Evolutionary conservation across 2,329 filamentous ascomycete species (phyloP), one percentile per base, ranked within the genome.

Genomic region (Scedosporium apiospermum): DNA sequence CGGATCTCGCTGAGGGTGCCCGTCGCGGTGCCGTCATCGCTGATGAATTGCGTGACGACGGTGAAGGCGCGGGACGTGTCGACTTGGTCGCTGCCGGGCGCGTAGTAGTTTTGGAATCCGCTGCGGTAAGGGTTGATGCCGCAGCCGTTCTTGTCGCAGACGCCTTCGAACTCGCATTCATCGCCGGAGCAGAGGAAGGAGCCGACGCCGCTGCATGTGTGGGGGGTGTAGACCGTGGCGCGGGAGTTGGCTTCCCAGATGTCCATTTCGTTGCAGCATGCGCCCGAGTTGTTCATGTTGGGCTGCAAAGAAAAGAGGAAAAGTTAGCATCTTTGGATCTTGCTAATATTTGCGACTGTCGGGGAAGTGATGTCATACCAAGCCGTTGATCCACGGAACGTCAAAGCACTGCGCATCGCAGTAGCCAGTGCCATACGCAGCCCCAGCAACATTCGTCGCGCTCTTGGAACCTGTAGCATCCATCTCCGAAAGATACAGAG

Each of bases 381-480:
- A 68, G 27, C 81, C 81, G 63, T 78, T 78, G 66, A 82, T 81
- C 65, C 83, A 83, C 0, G 72, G 71, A n/a, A 41, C 60, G 0
- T 70, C 70, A 42, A 75, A 77, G 68, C 83, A 86, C 70, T 86
- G 83, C 1, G 83, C 79, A 67, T 86, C 83, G 62, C 85, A 88
- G 73, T 88, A 88, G 3, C 85, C 86, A 2, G 82, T 84, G 46
- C 85, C 85, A 65, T 84, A 84, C 62, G 77, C 75, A 2, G 85
- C 83, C 63, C 86, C 85, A 23, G 80, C 84, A 62, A 78, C 77
- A 73, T 83, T 85, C 59, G 72, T 76, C 0, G 76, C 69, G 68
- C 80, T 82, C 67, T 78, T 66, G 41, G 85, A 86, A 66, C 88
- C 88, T 67, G 87, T 83, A 5, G 77, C 74, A 14, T 82, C 78